Conservation (phyloP, 768 basidiomycete species). For the Naganishia vishniacii region DNA sequence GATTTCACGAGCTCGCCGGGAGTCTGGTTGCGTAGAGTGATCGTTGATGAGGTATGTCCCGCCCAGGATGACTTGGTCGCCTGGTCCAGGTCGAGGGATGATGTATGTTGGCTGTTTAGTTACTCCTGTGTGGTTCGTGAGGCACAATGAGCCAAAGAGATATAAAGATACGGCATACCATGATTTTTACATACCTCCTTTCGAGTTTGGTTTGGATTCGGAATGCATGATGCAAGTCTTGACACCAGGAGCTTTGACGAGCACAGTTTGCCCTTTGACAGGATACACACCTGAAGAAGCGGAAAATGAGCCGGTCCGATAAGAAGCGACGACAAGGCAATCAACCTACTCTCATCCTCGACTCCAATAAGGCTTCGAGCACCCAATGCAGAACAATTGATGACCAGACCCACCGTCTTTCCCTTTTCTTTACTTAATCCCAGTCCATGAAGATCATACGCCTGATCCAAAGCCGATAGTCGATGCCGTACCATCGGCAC, state of each 20-base stretch:
- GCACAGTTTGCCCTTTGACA: slow-evolving; percentile 75
- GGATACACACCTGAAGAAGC: slow-evolving; percentile 55
- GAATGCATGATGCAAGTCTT: slow-evolving; percentile 47
- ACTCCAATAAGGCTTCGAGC: slow-evolving; percentile 72
- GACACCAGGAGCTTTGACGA: slow-evolving; percentile 64
- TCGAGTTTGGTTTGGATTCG: slow-evolving; percentile 2
- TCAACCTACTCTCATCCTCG: slow-evolving; percentile 56
- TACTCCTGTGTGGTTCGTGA: slow-evolving; percentile 2
- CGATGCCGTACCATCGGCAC: slow-evolving; percentile 53
- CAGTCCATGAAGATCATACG: slow-evolving; percentile 47
- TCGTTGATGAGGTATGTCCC: slow-evolving; percentile 55
- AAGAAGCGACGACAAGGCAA: background rate
- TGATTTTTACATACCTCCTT: slow-evolving; percentile 10
- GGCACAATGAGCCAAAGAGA: background rate
- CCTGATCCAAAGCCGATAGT: slow-evolving; percentile 54
- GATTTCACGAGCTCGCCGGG: slow-evolving; percentile 52
- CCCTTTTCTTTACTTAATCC: slow-evolving; percentile 31
- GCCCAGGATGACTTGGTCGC: slow-evolving; percentile 55
- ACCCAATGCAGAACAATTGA: slow-evolving; percentile 60
- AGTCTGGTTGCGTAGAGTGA: slow-evolving; percentile 56
- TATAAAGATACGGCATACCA: background rate
- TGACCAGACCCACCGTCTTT: slow-evolving; percentile 49
- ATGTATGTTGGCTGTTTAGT: slow-evolving; percentile 54
- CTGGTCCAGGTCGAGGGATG: slow-evolving; percentile 57
- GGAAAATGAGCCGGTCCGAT: background rate